Conservation (phyloP, 2,329 filamentous ascomycete genomes). For the Zymoseptoria ardabiliae region DNA sequence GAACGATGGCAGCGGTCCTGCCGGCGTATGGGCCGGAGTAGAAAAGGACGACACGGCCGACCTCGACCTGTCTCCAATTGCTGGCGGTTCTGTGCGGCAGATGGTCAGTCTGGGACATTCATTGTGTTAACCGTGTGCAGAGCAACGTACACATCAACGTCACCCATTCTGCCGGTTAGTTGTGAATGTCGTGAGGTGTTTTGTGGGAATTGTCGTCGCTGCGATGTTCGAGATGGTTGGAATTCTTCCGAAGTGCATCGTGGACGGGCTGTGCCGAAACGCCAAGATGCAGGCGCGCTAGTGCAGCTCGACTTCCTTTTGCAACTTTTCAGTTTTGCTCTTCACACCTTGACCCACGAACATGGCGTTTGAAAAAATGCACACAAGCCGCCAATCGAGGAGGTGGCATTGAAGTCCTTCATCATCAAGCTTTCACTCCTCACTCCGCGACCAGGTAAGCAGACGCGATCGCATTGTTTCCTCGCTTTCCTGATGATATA, state of each 20-base stretch:
- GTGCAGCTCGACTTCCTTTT: slow-evolving; percentile 1
- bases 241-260: background rate
- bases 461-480: background rate
- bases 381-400: background rate
- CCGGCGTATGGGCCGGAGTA: slow-evolving; percentile 73
- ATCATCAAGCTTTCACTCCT: background rate
- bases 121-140: background rate
- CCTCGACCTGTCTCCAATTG: slow-evolving; percentile 91
- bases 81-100: slow-evolving; percentile 32
- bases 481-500: slow-evolving; percentile 70
- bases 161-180: slow-evolving; percentile 25
- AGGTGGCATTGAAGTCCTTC: background rate
- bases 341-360: background rate
- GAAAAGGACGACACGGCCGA: slow-evolving; percentile 94
- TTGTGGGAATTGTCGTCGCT: slow-evolving; percentile 6
- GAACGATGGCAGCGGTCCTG: slow-evolving; percentile 87
- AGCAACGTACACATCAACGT: slow-evolving; percentile 15
- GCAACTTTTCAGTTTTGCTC: slow-evolving; percentile 3
- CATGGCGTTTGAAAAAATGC: background rate
- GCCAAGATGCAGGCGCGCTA: background rate
- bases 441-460: background rate
- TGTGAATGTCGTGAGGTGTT: slow-evolving; percentile 10
- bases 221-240: background rate
- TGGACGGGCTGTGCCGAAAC: background rate
- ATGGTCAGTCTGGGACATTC: background rate